These are phyloP conservation scores for Stentor roeselii DNA, from an alignment of 73 alveolate species.

Conservation along the genomic window DNA sequence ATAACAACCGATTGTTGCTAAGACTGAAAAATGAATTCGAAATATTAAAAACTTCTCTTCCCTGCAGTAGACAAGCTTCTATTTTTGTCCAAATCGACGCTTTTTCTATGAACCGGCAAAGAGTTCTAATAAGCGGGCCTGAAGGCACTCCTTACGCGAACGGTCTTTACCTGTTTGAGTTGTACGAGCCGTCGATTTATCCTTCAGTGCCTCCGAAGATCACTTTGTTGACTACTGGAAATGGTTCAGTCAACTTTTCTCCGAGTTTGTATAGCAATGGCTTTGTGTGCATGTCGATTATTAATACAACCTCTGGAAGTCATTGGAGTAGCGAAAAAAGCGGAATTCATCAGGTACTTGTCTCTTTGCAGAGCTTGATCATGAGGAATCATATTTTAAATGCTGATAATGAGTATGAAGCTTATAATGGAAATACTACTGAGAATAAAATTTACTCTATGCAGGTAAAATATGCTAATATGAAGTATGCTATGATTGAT, in stretches of 20 bases:
- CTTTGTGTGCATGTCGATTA: constrained; percentile 60
- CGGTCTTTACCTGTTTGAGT: constrained; percentile 64
- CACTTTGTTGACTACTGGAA: constrained; percentile 58
- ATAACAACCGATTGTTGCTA: too few relatives aligned
- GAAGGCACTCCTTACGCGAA: constrained; percentile 74
- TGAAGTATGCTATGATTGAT: constrained; percentile 71
- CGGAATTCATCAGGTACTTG: constrained; percentile 45
- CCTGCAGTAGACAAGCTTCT: background rate
- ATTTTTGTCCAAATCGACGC: constrained; percentile 63
- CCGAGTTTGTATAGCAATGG: constrained; percentile 70
- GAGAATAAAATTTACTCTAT: constrained; percentile 94
- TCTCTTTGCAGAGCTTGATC: constrained; percentile 61
- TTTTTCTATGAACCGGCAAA: constrained; percentile 50
- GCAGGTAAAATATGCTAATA: constrained; percentile 77
- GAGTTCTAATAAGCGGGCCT: constrained; percentile 60
- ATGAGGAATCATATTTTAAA: constrained; percentile 37
- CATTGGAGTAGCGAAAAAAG: constrained; percentile 62
- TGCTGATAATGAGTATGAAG: constrained; percentile 21
- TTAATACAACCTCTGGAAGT: constrained; percentile 71
- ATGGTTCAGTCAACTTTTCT: constrained; percentile 58
- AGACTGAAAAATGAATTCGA: background rate
- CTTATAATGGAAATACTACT: constrained; percentile 80
- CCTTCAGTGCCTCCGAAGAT: constrained; percentile 66
- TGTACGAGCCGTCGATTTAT: constrained; percentile 45
- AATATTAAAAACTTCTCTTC: background rate